phyloP scores from a whole-genome alignment of 1,139 yeast genomes.

The Petasospora fabianii region DNA sequence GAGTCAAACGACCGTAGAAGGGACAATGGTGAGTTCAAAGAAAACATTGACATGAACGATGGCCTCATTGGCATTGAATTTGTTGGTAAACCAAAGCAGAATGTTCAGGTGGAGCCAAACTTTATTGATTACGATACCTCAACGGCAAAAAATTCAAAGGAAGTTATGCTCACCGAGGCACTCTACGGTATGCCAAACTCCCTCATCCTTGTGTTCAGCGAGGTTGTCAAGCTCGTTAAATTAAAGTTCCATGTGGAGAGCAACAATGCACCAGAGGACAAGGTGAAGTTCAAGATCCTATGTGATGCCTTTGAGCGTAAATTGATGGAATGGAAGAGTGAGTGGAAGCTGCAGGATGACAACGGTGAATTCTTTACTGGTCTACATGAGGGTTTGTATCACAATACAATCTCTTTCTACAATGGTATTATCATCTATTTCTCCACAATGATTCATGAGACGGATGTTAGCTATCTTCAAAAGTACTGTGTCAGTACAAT shows the following conservation, averaged over 20 bases:
- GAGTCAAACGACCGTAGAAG: slow-evolving; percentile 16
- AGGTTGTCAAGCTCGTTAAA: slow-evolving; percentile 62
- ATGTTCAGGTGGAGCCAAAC: slow-evolving; percentile 18
- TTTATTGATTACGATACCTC: slow-evolving; percentile 41
- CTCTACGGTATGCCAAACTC: slow-evolving; percentile 85
- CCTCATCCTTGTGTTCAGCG: slow-evolving; percentile 64
- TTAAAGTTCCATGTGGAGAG: slow-evolving; percentile 51
- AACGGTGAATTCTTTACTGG: slow-evolving; percentile 39
- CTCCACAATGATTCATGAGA: slow-evolving; percentile 59
- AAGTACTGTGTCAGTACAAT: slow-evolving; percentile 59
- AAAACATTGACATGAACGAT: slow-evolving; percentile 37
- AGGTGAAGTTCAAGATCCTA: slow-evolving; percentile 39
- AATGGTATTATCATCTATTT: slow-evolving; percentile 74
- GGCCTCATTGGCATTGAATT: slow-evolving; percentile 39
- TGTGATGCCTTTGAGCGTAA: slow-evolving; percentile 49
- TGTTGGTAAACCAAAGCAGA: slow-evolving; percentile 12
- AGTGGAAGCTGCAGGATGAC: slow-evolving; percentile 35
- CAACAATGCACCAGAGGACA: slow-evolving; percentile 28
- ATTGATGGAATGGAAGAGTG: slow-evolving; percentile 62
- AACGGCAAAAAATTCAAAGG: slow-evolving; percentile 41
- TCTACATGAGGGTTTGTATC: slow-evolving; percentile 70
- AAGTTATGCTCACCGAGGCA: slow-evolving; percentile 72
- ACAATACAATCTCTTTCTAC: slow-evolving; percentile 78
- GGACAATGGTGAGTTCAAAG: slow-evolving; percentile 32
- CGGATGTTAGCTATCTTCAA: slow-evolving; percentile 48